Conservation (phyloP, 148 eudicot genomes). For the Arbutus unedo region DNA sequence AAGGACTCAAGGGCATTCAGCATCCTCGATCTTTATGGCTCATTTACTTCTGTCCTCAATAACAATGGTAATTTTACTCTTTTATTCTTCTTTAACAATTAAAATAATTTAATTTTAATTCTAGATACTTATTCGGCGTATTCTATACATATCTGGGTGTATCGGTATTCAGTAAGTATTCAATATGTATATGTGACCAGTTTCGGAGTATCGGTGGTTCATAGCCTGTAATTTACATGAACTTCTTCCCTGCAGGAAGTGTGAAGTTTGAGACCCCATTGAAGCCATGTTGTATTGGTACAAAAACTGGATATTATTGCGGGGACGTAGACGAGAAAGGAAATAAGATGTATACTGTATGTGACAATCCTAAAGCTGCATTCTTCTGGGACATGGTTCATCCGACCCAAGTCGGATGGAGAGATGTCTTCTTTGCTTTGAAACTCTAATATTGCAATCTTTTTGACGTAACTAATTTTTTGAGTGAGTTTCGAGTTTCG, state of each 20-base stretch:
- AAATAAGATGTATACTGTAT: background rate
- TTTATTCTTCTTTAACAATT: background rate
- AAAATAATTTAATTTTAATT: background rate
- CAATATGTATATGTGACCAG: too few relatives aligned
- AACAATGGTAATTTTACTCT: slow-evolving; percentile 21
- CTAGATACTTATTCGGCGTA: too few relatives aligned
- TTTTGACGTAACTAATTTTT: too few relatives aligned
- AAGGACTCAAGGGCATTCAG: slow-evolving; percentile 18
- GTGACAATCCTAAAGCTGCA: background rate
- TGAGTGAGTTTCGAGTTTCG: too few relatives aligned
- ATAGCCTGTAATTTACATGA: background rate
- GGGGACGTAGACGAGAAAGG: background rate
- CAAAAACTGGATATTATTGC: background rate
- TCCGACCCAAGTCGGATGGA: background rate
- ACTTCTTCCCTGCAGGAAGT: background rate
- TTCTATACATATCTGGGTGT: too few relatives aligned
- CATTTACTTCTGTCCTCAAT: slow-evolving; percentile 43
- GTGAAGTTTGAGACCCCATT: background rate
- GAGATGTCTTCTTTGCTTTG: background rate
- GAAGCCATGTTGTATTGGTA: background rate
- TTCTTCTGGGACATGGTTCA: background rate
- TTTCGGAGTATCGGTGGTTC: background rate
- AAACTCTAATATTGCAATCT: background rate
- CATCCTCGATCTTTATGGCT: slow-evolving; percentile 41
- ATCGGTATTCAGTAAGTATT: too few relatives aligned